Evolutionary conservation across 2,329 filamentous ascomycete genomes (phyloP).

Genomic region (Stachybotrys chlorohalonatus): DNA sequence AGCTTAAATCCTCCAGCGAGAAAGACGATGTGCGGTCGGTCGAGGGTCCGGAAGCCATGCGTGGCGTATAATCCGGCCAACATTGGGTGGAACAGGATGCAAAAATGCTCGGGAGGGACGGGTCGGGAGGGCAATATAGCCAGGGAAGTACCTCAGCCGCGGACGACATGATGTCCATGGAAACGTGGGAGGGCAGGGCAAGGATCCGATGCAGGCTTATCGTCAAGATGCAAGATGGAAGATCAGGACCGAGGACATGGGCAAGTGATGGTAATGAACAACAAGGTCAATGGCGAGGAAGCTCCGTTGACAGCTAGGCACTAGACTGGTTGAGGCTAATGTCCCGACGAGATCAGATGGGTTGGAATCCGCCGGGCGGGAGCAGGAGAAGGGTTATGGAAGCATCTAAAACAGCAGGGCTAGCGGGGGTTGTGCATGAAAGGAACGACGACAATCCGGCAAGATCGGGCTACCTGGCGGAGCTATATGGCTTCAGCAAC

Average conservation of each 20-base stretch:
- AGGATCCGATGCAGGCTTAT: neutral
- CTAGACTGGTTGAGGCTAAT: constrained; percentile 19
- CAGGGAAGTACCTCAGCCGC: neutral
- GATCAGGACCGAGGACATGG: neutral
- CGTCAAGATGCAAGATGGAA: neutral
- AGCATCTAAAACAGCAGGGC: constrained; percentile 1
- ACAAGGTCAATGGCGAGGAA: neutral
- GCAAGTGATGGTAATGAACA: neutral
- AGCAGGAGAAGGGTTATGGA: neutral
- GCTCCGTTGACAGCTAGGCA: constrained; percentile 8
- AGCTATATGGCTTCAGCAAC: no score
- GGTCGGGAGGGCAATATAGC: constrained; percentile 1
- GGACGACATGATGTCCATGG: neutral
- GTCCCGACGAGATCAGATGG: constrained; percentile 16
- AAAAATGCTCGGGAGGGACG: neutral
- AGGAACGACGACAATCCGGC: neutral
- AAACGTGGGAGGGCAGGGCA: neutral
- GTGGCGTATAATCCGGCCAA: constrained; percentile 4
- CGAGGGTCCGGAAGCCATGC: constrained; percentile 11
- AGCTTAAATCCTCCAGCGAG: constrained; percentile 24
- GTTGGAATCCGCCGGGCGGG: neutral
- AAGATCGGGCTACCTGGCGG: no score
- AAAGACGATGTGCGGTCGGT: constrained; percentile 2
- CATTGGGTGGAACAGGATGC: neutral
- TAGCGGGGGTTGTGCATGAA: constrained; percentile 1